These are phyloP conservation scores for Wickerhamiella dianesei DNA, from an alignment of 805 yeast species.

Conservation along the genomic window DNA sequence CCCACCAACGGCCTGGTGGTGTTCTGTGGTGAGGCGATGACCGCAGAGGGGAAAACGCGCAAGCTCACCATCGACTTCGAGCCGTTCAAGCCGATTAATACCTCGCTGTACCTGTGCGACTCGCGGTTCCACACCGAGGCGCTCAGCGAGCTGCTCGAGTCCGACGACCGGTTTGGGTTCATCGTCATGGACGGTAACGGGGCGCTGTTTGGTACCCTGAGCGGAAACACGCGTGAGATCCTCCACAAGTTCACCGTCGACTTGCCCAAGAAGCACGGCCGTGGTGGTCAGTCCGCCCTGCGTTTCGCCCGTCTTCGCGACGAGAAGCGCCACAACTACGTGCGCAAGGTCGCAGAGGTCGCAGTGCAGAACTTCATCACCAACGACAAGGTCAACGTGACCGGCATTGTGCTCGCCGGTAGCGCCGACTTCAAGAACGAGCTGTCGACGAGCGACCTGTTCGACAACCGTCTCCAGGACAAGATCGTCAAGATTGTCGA, in stretches of 20 bases:
- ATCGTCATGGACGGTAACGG: slow-evolving; percentile 99
- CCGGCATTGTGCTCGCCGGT: slow-evolving; percentile 95
- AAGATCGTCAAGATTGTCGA: slow-evolving; percentile 89
- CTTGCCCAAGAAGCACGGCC: slow-evolving; percentile 98
- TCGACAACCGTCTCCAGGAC: slow-evolving; percentile 76
- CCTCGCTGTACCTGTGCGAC: slow-evolving; percentile 92
- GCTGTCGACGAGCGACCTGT: slow-evolving; percentile 80
- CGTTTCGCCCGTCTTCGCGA: slow-evolving; percentile 99
- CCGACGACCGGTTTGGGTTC: slow-evolving; percentile 94
- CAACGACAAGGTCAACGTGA: slow-evolving; percentile 85
- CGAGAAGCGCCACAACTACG: slow-evolving; percentile 97
- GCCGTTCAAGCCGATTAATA: slow-evolving; percentile 97
- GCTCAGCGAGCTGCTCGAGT: slow-evolving; percentile 79
- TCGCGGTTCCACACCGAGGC: slow-evolving; percentile 98
- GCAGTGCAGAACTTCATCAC: slow-evolving; percentile 96
- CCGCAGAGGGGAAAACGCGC: slow-evolving; percentile 95
- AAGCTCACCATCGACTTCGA: slow-evolving; percentile 94
- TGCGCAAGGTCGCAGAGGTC: slow-evolving; percentile 94
- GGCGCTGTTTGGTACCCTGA: slow-evolving; percentile 82
- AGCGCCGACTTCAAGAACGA: slow-evolving; percentile 98
- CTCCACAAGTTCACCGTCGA: slow-evolving; percentile 94
- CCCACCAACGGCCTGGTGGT: slow-evolving; percentile 93
- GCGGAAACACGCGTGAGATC: slow-evolving; percentile 95
- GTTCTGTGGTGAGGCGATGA: slow-evolving; percentile 96
- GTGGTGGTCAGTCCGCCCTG: slow-evolving; percentile 99